Base-by-base conservation (phyloP, 805 yeast species). In the Teunomyces pallodes region DNA sequence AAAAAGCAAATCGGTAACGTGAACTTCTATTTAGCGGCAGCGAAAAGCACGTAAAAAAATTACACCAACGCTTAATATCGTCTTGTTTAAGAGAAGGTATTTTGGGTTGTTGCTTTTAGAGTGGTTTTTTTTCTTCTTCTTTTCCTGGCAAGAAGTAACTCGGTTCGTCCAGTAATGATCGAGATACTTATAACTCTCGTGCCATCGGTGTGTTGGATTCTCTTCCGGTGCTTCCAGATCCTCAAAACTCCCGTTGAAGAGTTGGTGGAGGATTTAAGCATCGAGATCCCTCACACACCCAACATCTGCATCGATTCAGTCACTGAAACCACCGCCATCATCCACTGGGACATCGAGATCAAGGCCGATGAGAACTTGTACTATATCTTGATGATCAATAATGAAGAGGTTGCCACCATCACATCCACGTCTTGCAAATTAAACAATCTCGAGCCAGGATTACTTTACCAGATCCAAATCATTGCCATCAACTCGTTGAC, bases 231-330 rank as follows among this genome's bases (percentile, higher is more conserved):
- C 55, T 60, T 59, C 49, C 62, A 59, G 47, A 59, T 73, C 13
- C 57, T 71, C 43, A 59, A 57, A 41, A 65, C 80, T 2, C 84
- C 86, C 1, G 65, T 76, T 24, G 77, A 74, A 10, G 72, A 70
- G 43, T 64, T 80, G 24, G 70, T 80, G 29, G 69, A 68, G 45
- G 70, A 71, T 30, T 62, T 83, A 36, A 72, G 75, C 52, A 72
- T 82, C 16, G 77, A 76, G 27, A 77, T 83, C 30, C 88, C 88
- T 3, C 76, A 72, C 47, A 69, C 79, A 6, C 85, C 86, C 2
- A 62, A 66, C 41, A 67, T 82, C 12, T 80, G 84, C 43, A 72
- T 83, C 5, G 86, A 81, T 55, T 73, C 75, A 53, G 75, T 83
- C 42, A 72, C 78, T 5, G 62, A 67, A 31, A 57, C 65, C 7